phyloP scores from a whole-genome alignment of 441 rosid species.

The Flueggea neowawraea region DNA sequence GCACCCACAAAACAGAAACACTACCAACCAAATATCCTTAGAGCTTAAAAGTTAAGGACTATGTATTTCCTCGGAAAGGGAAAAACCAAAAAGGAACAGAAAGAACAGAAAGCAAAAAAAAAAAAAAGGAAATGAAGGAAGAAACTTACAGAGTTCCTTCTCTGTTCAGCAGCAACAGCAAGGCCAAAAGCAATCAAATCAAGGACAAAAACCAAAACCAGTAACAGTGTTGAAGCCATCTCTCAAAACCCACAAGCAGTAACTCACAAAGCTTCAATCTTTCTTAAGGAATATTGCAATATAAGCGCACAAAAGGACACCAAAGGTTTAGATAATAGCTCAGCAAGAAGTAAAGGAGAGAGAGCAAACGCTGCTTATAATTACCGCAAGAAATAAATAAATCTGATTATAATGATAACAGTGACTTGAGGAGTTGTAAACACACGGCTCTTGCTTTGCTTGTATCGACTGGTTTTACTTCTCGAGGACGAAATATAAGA shows the following conservation, averaged over 20 bases:
- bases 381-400: no score
- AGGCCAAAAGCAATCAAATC: conserved; percentile 84
- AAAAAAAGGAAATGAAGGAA: conserved; percentile 2
- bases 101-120: neutral
- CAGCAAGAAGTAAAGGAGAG: no score
- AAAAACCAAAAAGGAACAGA: neutral
- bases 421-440: no score
- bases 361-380: no score
- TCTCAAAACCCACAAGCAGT: neutral
- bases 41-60: neutral
- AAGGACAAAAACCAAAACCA: conserved; percentile 60
- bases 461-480: no score
- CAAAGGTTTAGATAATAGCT: no score
- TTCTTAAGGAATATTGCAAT: neutral
- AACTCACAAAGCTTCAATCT: neutral
- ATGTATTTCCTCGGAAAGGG: neutral
- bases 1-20: conserved; percentile 9
- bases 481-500: no score
- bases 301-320: neutral
- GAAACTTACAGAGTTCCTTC: conserved; percentile 70
- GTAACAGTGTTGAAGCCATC: conserved; percentile 68
- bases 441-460: no score
- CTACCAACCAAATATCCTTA: neutral
- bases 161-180: conserved; percentile 94
- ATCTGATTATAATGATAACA: no score